phyloP scores from a whole-genome alignment of 2,329 filamentous ascomycete genomes.

The Stagonosporopsis tanaceti region DNA sequence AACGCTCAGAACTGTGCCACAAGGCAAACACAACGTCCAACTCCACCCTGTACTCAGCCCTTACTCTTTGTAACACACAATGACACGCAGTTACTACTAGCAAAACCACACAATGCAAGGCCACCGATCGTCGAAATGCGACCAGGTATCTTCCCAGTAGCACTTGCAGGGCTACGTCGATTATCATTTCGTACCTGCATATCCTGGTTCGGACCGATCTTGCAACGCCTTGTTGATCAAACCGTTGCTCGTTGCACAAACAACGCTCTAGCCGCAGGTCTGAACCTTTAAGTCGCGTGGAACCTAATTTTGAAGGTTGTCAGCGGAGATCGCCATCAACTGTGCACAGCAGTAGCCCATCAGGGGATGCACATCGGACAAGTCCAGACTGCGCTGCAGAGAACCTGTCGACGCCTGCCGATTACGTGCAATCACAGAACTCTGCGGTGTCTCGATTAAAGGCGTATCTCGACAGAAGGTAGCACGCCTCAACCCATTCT shows the following conservation, averaged over 20 bases:
- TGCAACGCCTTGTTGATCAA: background rate
- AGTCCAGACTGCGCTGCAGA: background rate
- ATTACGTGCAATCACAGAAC: background rate
- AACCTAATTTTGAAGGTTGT: slow-evolving; percentile 6
- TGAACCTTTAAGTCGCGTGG: background rate
- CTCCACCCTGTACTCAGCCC: background rate
- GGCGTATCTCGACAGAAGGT: background rate
- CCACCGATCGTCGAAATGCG: background rate
- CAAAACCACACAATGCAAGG: background rate
- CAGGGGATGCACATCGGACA: background rate
- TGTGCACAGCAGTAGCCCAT: slow-evolving; percentile 1
- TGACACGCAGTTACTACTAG: background rate
- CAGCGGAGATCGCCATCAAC: slow-evolving; percentile 3
- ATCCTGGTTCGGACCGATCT: slow-evolving; percentile 9
- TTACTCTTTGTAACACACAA: slow-evolving; percentile 18
- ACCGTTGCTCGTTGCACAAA: slow-evolving; percentile 15
- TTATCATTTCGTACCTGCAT: slow-evolving; percentile 10
- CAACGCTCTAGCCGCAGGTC: slow-evolving; percentile 3
- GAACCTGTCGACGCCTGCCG: background rate
- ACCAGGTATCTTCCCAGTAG: background rate
- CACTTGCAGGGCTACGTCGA: background rate
- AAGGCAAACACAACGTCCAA: slow-evolving; percentile 18
- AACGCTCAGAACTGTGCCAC: slow-evolving; percentile 13
- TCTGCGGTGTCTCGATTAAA: background rate
- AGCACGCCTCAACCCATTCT: background rate